These are phyloP conservation scores for Verticillium klebahnii DNA, from an alignment of 2,329 filamentous ascomycete species.

Conservation along the genomic window DNA sequence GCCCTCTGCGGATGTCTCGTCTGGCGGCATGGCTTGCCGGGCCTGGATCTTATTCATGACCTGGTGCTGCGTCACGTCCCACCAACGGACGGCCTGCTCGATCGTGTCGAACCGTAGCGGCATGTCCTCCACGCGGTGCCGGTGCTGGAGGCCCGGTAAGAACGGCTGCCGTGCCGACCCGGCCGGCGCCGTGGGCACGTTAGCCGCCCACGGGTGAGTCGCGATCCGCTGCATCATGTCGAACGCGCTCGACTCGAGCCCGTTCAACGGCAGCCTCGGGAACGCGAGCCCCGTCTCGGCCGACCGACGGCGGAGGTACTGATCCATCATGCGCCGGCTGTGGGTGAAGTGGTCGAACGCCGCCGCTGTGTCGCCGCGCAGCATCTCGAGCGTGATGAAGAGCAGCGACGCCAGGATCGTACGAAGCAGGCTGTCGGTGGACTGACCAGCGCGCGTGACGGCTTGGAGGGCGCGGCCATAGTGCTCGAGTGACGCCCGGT, in stretches of 20 bases:
- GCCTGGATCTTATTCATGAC: slow-evolving; percentile 6
- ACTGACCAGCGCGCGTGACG: not conserved
- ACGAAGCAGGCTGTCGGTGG: not conserved
- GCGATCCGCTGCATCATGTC: slow-evolving; percentile 4
- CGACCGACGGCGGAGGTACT: not conserved
- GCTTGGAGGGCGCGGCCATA: slow-evolving; percentile 4
- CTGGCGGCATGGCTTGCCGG: not conserved
- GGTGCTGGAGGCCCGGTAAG: slow-evolving; percentile 3
- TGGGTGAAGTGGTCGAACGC: slow-evolving; percentile 5
- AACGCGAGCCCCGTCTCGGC: not conserved
- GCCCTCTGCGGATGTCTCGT: not conserved
- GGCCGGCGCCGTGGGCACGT: not conserved
- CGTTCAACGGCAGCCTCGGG: not conserved
- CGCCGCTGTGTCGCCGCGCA: slow-evolving; percentile 1
- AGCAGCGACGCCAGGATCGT: slow-evolving; percentile 6
- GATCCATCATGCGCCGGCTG: slow-evolving; percentile 7
- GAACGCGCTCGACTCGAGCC: slow-evolving; percentile 4
- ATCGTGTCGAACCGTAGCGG: not conserved
- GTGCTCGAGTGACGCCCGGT: slow-evolving; percentile 4
- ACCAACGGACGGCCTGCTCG: slow-evolving; percentile 5
- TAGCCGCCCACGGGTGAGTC: slow-evolving; percentile 5
- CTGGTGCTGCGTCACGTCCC: slow-evolving; percentile 5
- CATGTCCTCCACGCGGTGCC: slow-evolving; percentile 3
- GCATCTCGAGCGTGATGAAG: slow-evolving; percentile 5
- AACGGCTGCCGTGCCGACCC: not conserved